Percentiles rank a stretch among this genome's conserved stretches.
These are phyloP conservation scores for Ophiostoma ips DNA, from an alignment of 2,329 filamentous ascomycete genomes.

Conservation along the genomic window DNA sequence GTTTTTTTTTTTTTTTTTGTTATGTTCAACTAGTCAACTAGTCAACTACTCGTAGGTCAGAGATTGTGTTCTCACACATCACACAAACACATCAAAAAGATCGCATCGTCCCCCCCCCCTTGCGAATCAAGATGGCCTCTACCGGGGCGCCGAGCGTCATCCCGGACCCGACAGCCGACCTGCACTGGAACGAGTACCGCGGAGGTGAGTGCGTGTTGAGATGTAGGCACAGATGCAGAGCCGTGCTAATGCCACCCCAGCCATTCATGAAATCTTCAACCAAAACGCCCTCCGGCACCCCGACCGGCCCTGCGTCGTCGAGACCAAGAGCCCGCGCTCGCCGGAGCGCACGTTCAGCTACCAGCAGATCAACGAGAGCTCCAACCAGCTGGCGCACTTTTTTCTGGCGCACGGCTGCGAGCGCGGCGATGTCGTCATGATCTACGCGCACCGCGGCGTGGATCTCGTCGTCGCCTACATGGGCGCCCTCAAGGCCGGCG, in stretches of 20 bases:
- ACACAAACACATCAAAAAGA: no score
- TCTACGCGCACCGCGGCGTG: conserved; percentile 72
- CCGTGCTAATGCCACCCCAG: no score
- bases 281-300: conserved; percentile 55
- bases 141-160: conserved; percentile 1
- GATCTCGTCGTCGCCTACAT: conserved; percentile 56
- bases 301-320: conserved; percentile 37
- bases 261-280: conserved; percentile 59
- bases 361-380: conserved; percentile 70
- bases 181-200: conserved; percentile 11
- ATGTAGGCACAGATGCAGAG: no score
- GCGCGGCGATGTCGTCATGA: conserved; percentile 83
- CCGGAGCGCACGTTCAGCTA: conserved; percentile 65
- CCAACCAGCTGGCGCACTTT: conserved; percentile 68
- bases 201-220: conserved; percentile 6
- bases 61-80: no score
- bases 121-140: background rate
- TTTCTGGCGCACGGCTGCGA: conserved; percentile 59
- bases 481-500: conserved; percentile 49
- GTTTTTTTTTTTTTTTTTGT: background rate
- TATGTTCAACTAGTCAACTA: background rate
- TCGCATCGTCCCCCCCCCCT: no score
- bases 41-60: no score
- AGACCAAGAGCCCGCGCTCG: conserved; percentile 31
- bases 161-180: conserved; percentile 11